Percentiles rank a stretch among this genome's conserved stretches.
Evolutionary conservation across 2,329 filamentous ascomycete genomes (phyloP).

Genomic region (Alternaria gaisen): DNA sequence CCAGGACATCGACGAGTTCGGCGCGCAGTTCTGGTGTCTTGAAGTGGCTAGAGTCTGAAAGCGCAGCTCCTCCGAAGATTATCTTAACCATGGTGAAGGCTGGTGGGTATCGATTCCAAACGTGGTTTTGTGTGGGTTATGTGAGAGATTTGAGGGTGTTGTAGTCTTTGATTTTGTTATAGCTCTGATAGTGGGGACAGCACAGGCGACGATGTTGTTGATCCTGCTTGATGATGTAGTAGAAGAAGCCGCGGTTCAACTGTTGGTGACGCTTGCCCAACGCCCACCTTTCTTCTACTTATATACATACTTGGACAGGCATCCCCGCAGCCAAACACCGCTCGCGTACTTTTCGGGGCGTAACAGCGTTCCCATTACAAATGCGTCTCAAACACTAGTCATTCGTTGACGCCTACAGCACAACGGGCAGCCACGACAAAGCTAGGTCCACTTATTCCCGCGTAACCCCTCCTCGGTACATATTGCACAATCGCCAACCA

Average conservation of each 20-base stretch:
- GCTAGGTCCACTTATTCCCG: neutral
- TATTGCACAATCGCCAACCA: neutral
- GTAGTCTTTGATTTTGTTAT: neutral
- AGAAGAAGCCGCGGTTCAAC: neutral
- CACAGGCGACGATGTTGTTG: conserved; percentile 6
- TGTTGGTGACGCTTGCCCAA: conserved; percentile 3
- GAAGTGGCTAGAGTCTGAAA: conserved; percentile 31
- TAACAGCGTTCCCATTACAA: neutral
- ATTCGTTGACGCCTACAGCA: neutral
- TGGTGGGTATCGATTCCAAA: neutral
- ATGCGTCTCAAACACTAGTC: neutral
- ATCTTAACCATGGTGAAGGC: conserved; percentile 43
- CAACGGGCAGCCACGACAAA: neutral
- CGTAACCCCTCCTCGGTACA: neutral
- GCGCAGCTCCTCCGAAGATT: conserved; percentile 47
- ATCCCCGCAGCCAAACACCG: neutral
- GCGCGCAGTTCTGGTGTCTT: conserved; percentile 19
- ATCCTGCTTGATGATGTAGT: neutral
- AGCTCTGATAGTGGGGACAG: neutral
- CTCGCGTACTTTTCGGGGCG: neutral
- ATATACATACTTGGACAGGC: neutral
- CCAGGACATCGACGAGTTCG: conserved; percentile 41
- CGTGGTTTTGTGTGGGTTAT: neutral
- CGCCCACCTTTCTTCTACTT: neutral
- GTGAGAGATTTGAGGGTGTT: neutral